Base-by-base conservation (phyloP, 352 stramenopile genomes). In the Phytophthora ramorum region DNA sequence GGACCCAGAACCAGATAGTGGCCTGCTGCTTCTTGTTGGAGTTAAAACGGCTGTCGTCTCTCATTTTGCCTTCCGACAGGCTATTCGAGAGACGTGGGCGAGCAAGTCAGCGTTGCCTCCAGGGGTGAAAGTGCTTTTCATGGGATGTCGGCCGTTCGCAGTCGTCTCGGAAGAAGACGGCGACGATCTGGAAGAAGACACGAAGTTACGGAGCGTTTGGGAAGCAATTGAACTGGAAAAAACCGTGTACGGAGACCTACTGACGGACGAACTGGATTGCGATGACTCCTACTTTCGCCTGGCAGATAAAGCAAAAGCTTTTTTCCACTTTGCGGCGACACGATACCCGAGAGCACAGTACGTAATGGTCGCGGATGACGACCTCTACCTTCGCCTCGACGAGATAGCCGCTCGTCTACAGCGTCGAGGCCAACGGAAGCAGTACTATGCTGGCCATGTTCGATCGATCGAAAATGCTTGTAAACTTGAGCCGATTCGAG, bases 281-380 rank as follows among this genome's bases (percentile, higher is more conserved):
- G 26, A 64, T 17, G 79, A 89, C 46, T 63, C 63, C 13, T 91
- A 89, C 58, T 16, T 60, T 6, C 32, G 70, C 6, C 61, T 89
- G 13, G 64, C 80, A 1, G 58, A 81, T 24, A 89, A 91, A 49
- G 67, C 76, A 7, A 80, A 80, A 38, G 67, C 74, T 30, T 91
- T 91, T 30, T 57, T 86, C 56, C 54, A 73, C 24, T 72, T 76
- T 52, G 70, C 66, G 7, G 40, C 37, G 7, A 50, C 55, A 13
- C 20, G 51, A 12, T 71, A 58, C 22, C 43, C 40, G 1, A 14
- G n/a, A 7, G 50, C 64, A 9, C 45, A 66, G 43, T 86, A 78
- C 47, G 47, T 83, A 13, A 78, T 86, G 70, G 66, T 86, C 6
- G 62, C 66, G 17, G 77, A 86, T 53, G 77, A 86, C 40, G 76